Base-by-base conservation (phyloP, 441 rosid genomes). In the Macaranga tanarius region DNA sequence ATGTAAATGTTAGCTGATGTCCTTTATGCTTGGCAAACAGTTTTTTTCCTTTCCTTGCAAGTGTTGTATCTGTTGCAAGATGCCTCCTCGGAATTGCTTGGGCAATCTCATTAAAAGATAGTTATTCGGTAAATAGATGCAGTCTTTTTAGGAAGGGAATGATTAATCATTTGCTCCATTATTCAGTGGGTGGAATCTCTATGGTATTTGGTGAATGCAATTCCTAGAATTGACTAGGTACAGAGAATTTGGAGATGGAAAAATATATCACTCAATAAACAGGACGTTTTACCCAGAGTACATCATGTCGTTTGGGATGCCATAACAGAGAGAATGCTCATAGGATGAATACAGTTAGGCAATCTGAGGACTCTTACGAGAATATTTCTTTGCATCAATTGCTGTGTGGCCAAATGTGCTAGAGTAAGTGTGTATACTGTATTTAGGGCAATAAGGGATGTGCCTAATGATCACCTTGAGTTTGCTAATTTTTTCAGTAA, bases 21-120 rank as follows among this genome's bases (percentile, higher is more conserved):
- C 22, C 19, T 20, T 22, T 12, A 7, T 77, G 56, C 15, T 55
- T 71, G 73, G 75, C 45, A 52, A 48, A 57, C 54, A 59, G 25
- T 15, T 54, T 52, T 54, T 38, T 65, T 51, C 28, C 11, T 17
- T 9, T 45, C 26, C 51, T 17, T 40, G 20, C 15, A 68, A 55
- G 31, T 52, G 50, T 50, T 23, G 60, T 15, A 23, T 31, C 62
- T 69, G 28, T 67, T 57, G 28, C 56, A 42, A 52, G 60, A 34
- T 51, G 48, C 47, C 26, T 69, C 34, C 42, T 56, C 40, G 38
- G 63, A 69, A 38, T 19, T 51, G 47, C 17, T 42, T 67, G 19
- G 44, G n/a, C 15, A 28, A 28, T 19, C 19, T 67, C 23, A 19
- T 28, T 44, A 28, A 19, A 23, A 19, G 45, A 19, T 47, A 17